A percentile compares a stretch with the other conserved stretches of the same genome.
Evolutionary conservation across 192 early-diverging fungal species (phyloP).

Genomic region (Martensiomyces pterosporus): DNA sequence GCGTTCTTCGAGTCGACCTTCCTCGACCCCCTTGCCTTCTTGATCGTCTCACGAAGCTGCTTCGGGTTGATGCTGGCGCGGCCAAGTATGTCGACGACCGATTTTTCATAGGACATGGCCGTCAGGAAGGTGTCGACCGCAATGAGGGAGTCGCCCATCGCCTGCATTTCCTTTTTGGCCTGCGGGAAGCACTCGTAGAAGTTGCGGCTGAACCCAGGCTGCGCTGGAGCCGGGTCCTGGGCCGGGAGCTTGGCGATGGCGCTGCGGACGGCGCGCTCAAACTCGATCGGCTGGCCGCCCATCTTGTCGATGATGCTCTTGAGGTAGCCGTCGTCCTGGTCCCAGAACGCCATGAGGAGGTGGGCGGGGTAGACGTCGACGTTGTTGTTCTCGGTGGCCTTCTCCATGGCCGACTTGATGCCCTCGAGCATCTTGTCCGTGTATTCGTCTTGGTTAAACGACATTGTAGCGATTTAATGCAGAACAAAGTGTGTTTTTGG

Average conservation of each 20-base stretch:
- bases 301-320: constrained; percentile 76
- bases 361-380: constrained; percentile 78
- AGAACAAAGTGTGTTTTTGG: too few species aligned
- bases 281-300: constrained; percentile 69
- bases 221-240: constrained; percentile 80
- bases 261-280: constrained; percentile 79
- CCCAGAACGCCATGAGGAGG: constrained; percentile 72
- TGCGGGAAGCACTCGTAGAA: constrained; percentile 60
- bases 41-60: constrained; percentile 70
- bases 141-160: constrained; percentile 85
- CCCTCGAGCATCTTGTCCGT: constrained; percentile 83
- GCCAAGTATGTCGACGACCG: constrained; percentile 56
- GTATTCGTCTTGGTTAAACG: constrained; percentile 63
- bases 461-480: too few species aligned
- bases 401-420: constrained; percentile 57
- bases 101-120: constrained; percentile 71
- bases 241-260: constrained; percentile 72
- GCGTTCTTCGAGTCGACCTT: constrained; percentile 82
- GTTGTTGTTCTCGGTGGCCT: constrained; percentile 73
- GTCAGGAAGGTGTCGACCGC: constrained; percentile 87
- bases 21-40: constrained; percentile 71
- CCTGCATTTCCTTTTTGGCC: constrained; percentile 79
- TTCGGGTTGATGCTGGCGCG: constrained; percentile 67
- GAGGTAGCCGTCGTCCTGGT: constrained; percentile 77
- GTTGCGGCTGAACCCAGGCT: constrained; percentile 61